These are phyloP conservation scores for Quillaja saponaria DNA, from an alignment of 306 rosid species.

Conservation along the genomic window DNA sequence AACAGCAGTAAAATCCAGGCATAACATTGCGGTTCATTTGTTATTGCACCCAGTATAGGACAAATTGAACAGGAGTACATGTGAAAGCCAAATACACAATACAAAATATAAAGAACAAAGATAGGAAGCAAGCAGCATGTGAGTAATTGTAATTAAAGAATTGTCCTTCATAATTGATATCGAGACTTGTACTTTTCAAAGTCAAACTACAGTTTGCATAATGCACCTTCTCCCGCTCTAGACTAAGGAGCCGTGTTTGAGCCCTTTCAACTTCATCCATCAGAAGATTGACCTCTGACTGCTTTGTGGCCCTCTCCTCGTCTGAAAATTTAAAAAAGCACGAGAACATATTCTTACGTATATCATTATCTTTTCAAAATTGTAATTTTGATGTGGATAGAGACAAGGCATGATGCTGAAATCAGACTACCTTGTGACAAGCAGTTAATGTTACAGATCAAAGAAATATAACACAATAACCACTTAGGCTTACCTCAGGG, in stretches of 20 bases:
- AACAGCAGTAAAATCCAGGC: too few species aligned
- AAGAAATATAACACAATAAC: too few species aligned
- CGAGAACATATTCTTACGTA: constrained; percentile 12
- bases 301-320: constrained; percentile 86
- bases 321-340: constrained; percentile 45
- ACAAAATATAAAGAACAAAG: too few species aligned
- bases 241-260: constrained; percentile 62
- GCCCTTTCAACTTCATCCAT: constrained; percentile 73
- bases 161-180: too few species aligned
- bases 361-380: constrained; percentile 7
- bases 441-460: constrained; percentile 23
- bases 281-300: constrained; percentile 81
- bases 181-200: too few species aligned
- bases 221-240: constrained; percentile 64
- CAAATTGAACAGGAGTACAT: too few species aligned
- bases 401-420: constrained; percentile 20
- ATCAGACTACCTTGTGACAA: constrained; percentile 18
- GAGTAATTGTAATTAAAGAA: too few species aligned
- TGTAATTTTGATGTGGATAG: constrained; percentile 17
- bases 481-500: too few species aligned
- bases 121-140: too few species aligned
- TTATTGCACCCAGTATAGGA: too few species aligned
- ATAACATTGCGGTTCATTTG: too few species aligned
- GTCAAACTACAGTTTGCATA: background rate
- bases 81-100: too few species aligned